Percentiles rank a stretch among this genome's conserved stretches.
These are phyloP conservation scores for Chaetomium fimeti DNA, from an alignment of 495 filamentous ascomycete genomes.

Conservation along the genomic window DNA sequence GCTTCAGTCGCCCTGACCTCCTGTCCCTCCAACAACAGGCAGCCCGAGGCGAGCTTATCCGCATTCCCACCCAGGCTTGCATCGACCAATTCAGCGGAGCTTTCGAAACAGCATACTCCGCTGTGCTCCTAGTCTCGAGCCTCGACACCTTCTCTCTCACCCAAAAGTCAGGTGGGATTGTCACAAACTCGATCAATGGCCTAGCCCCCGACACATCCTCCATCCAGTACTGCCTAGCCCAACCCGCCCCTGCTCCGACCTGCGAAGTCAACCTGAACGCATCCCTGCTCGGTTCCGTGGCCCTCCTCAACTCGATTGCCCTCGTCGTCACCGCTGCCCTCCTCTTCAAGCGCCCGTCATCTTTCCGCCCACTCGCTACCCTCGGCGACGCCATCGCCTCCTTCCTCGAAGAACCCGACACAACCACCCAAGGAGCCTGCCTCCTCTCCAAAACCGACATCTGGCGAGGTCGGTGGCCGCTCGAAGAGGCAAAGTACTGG, in stretches of 20 bases:
- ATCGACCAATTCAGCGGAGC: conserved; percentile 33
- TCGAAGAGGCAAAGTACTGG: conserved; percentile 39
- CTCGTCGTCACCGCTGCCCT: conserved; percentile 37
- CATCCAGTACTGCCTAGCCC: conserved; percentile 40
- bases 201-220: conserved; percentile 25
- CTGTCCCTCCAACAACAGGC: conserved; percentile 37
- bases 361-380: conserved; percentile 44
- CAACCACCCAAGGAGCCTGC: conserved; percentile 36
- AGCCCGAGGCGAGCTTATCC: conserved; percentile 27
- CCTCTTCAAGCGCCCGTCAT: conserved; percentile 35
- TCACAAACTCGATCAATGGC: conserved; percentile 6
- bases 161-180: conserved; percentile 26
- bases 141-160: conserved; percentile 36
- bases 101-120: conserved; percentile 35
- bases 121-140: conserved; percentile 40
- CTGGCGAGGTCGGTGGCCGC: conserved; percentile 40
- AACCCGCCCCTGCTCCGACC: conserved; percentile 25
- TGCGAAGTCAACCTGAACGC: conserved; percentile 46
- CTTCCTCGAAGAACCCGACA: conserved; percentile 45
- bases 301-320: conserved; percentile 42
- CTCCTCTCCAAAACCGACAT: conserved; percentile 46
- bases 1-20: conserved; percentile 38
- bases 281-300: conserved; percentile 41
- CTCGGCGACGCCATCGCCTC: conserved; percentile 48
- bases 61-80: conserved; percentile 32